phyloP scores from a whole-genome alignment of 306 rosid genomes.

The Datisca glomerata region DNA sequence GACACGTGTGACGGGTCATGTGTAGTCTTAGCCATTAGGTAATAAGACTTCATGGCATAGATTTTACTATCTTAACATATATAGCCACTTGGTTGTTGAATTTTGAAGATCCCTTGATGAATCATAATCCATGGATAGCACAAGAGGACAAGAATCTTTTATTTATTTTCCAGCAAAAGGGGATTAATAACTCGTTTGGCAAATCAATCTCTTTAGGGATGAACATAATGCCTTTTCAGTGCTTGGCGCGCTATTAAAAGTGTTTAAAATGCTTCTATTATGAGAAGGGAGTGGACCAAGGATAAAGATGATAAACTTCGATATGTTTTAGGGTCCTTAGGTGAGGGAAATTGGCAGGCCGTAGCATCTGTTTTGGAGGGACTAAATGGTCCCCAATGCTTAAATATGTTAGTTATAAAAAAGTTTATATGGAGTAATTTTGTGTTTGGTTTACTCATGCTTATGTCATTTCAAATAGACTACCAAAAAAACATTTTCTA shows the following conservation, averaged over 20 bases:
- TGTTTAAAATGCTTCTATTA: constrained; percentile 74
- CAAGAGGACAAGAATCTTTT: constrained; percentile 70
- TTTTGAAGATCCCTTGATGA: constrained; percentile 85
- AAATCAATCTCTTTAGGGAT: constrained; percentile 54
- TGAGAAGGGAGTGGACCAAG: constrained; percentile 84
- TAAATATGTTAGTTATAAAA: constrained; percentile 65
- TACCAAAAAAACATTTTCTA: no score
- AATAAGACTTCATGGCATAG: no score
- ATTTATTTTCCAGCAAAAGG: constrained; percentile 42
- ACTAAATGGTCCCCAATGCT: constrained; percentile 87
- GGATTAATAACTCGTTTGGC: constrained; percentile 65
- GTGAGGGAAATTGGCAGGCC: constrained; percentile 67
- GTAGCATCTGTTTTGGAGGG: constrained; percentile 81
- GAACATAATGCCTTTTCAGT: constrained; percentile 84
- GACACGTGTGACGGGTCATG: constrained; percentile 32
- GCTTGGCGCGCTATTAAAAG: constrained; percentile 84
- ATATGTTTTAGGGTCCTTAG: constrained; percentile 48
- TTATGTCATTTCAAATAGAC: background rate
- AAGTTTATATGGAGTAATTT: background rate
- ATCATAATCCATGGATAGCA: constrained; percentile 46
- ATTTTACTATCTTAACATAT: background rate
- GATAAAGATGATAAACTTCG: constrained; percentile 80
- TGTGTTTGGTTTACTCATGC: no score
- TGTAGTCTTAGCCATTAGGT: background rate
- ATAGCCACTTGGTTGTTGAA: constrained; percentile 65